These are phyloP conservation scores for Yarrowia hollandica DNA, from an alignment of 805 yeast genomes.

Conservation along the genomic window DNA sequence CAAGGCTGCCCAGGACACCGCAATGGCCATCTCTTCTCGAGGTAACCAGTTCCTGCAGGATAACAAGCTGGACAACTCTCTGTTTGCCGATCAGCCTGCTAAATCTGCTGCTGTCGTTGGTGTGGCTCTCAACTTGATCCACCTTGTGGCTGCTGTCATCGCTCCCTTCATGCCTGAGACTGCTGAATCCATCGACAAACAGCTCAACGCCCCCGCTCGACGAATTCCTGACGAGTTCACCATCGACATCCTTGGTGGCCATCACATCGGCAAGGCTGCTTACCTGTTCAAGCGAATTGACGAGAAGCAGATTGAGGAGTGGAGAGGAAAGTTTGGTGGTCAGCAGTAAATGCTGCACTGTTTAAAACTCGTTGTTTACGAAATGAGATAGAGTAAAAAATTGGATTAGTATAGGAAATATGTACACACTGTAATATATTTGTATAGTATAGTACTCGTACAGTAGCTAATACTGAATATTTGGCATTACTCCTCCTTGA, in stretches of 20 bases:
- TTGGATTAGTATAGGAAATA: neutral
- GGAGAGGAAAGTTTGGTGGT: conserved; percentile 89
- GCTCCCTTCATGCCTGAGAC: conserved; percentile 92
- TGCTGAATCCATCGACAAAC: conserved; percentile 64
- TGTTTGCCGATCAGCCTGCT: conserved; percentile 72
- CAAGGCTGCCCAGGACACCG: conserved; percentile 86
- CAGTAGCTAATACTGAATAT: no score
- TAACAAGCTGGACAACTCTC: conserved; percentile 86
- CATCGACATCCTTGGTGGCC: conserved; percentile 70
- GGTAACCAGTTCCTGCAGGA: conserved; percentile 97
- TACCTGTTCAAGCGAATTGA: conserved; percentile 92
- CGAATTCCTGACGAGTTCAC: conserved; percentile 75
- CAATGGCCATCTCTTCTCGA: conserved; percentile 87
- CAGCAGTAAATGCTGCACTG: neutral
- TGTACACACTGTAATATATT: neutral
- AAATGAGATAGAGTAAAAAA: neutral
- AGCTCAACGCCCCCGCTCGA: conserved; percentile 79
- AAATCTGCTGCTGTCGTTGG: conserved; percentile 90
- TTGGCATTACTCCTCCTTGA: neutral
- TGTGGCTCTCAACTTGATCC: conserved; percentile 84
- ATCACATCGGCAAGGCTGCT: conserved; percentile 85
- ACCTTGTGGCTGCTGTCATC: conserved; percentile 77
- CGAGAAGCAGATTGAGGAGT: conserved; percentile 78
- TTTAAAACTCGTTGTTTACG: neutral
- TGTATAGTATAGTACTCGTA: no score